A percentile compares a stretch with the other conserved stretches of the same genome.
These are phyloP conservation scores for Sugiyamaella valdiviana DNA, from an alignment of 805 yeast species.

Conservation along the genomic window DNA sequence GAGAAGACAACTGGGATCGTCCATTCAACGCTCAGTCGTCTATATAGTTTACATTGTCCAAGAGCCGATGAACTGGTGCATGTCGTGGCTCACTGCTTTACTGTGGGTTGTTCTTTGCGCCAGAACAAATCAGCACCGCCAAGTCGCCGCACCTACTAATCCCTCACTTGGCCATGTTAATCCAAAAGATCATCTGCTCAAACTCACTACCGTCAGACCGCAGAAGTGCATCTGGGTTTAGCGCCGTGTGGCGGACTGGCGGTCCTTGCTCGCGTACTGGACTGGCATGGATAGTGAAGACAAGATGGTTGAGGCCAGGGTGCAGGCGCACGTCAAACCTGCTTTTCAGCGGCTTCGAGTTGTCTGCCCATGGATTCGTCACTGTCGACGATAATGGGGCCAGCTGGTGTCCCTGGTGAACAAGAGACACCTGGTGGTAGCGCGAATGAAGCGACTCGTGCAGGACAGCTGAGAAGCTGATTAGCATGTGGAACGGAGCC, in stretches of 20 bases:
- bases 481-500: slow-evolving; percentile 43
- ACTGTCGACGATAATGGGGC: slow-evolving; percentile 21
- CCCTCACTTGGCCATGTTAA: neutral
- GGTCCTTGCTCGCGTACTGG: slow-evolving; percentile 7
- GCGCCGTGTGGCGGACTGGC: slow-evolving; percentile 5
- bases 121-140: no score
- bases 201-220: slow-evolving; percentile 1
- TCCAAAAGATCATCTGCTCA: slow-evolving; percentile 3
- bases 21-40: no score
- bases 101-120: no score
- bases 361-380: slow-evolving; percentile 21
- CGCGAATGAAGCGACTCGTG: slow-evolving; percentile 35
- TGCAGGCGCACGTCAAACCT: slow-evolving; percentile 29
- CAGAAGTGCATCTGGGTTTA: neutral
- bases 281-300: slow-evolving; percentile 6
- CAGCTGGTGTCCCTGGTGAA: slow-evolving; percentile 29
- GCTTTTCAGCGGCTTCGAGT: slow-evolving; percentile 18
- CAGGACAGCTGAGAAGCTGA: slow-evolving; percentile 41
- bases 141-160: no score
- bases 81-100: no score
- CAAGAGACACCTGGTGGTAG: slow-evolving; percentile 27
- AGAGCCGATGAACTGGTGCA: no score
- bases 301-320: slow-evolving; percentile 34
- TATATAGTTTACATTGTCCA: no score
- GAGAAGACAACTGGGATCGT: no score